Base-by-base conservation (phyloP, 2,329 filamentous ascomycete genomes). In the Helotiales sp. region DNA sequence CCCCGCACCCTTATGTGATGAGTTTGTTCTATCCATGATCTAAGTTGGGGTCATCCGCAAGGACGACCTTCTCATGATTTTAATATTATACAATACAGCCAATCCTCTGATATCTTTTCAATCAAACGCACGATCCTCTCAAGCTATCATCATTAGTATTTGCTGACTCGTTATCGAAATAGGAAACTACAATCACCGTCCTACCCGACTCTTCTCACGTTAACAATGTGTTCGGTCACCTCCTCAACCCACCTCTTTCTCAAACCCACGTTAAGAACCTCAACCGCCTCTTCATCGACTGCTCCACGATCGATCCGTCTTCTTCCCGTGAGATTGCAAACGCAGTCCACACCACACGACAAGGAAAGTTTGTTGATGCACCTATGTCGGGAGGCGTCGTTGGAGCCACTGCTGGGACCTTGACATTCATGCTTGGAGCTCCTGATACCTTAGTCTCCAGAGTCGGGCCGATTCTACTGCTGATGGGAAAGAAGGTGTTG, bases 331-430 rank as follows among this genome's bases (percentile, higher is more conserved):
- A 86, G 64, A 88, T 98, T 5, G 91, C 92, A 22, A 79, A 85
- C 60, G 81, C 82, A 24, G 87, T 96, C 1, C 82, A 79, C 57
- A 82, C 82, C 5, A 84, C 85, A 1, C 79, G 83, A 1, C 83
- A 88, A 70, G 90, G 90, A 53, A 81, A 81, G 52, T 97, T 98
- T 70, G 87, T 97, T 58, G 95, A 99, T 71, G 93, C 95, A 2
- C 95, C 95, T 44, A 96, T 99, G 88, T 98, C 93, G 0, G 95
- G 95, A 48, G 95, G 95, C 51, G 93, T 97, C 0, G 91, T 98
- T 5, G 95, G 93, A 42, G 95, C 95, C 10, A 81, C 85, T 5
- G 91, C 91, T 12, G 95, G 89, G 31, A 93, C 91, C 0, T 79
- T 99, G 57, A 96, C 93, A 0, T 99, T 99, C 73, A 98, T 99